Conservation (phyloP, 495 filamentous ascomycete genomes). For the Daldinia decipiens region DNA sequence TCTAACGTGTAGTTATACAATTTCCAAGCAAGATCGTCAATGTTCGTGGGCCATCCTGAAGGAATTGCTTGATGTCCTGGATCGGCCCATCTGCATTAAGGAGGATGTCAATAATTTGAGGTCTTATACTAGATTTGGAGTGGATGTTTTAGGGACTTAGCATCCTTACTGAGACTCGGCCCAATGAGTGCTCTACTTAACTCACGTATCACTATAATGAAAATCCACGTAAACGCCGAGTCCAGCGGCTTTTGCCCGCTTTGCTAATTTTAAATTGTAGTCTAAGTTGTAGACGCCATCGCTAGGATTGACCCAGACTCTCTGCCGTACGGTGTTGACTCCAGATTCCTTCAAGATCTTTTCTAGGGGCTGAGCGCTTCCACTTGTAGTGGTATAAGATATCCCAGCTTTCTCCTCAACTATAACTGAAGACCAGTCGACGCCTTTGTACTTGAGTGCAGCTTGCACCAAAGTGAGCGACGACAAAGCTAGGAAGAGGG, state of each 20-base stretch:
- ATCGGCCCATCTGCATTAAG: constrained; percentile 51
- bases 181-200: background rate
- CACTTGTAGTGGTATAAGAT: constrained; percentile 66
- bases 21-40: constrained; percentile 67
- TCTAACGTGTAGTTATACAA: constrained; percentile 73
- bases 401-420: constrained; percentile 71
- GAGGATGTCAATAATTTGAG: constrained; percentile 7
- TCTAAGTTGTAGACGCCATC: constrained; percentile 72
- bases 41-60: constrained; percentile 67
- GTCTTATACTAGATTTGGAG: background rate
- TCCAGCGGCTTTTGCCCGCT: constrained; percentile 70
- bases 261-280: constrained; percentile 74
- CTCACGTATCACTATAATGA: constrained; percentile 74
- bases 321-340: constrained; percentile 76
- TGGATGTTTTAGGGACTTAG: constrained; percentile 51
- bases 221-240: constrained; percentile 74
- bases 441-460: constrained; percentile 70
- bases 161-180: background rate
- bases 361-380: constrained; percentile 66
- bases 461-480: constrained; percentile 47
- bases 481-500: constrained; percentile 29
- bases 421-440: constrained; percentile 77
- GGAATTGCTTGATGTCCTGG: constrained; percentile 62
- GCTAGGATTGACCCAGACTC: constrained; percentile 76
- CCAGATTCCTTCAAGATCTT: constrained; percentile 70